phyloP scores from a whole-genome alignment of 2,329 filamentous ascomycete species.

The Eurotiales sp. region DNA sequence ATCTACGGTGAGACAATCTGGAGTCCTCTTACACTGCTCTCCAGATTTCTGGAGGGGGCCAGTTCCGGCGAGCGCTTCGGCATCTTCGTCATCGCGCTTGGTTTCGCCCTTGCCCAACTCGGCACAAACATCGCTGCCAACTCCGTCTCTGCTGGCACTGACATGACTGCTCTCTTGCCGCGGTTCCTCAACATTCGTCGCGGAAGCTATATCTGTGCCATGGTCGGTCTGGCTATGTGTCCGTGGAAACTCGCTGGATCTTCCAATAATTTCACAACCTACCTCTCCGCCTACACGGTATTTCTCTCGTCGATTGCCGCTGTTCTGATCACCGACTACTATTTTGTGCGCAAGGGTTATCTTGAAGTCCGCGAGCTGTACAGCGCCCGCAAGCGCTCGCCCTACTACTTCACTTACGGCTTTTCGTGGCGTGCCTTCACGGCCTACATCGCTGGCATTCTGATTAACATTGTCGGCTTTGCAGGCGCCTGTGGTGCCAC shows the following conservation, averaged over 20 bases:
- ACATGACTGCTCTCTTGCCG: conserved; percentile 75
- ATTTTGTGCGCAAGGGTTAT: conserved; percentile 77
- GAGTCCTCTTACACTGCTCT: conserved; percentile 67
- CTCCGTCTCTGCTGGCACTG: conserved; percentile 76
- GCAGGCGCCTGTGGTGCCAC: conserved; percentile 69
- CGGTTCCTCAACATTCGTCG: conserved; percentile 81
- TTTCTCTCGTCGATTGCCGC: conserved; percentile 92
- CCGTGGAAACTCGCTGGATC: conserved; percentile 70
- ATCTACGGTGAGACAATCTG: conserved; percentile 67
- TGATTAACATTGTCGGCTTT: conserved; percentile 90
- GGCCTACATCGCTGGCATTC: conserved; percentile 76
- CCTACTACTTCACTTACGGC: conserved; percentile 74
- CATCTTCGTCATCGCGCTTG: conserved; percentile 67
- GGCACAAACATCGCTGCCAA: conserved; percentile 88
- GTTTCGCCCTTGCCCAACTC: conserved; percentile 74
- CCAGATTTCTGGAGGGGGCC: conserved; percentile 65
- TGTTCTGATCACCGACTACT: conserved; percentile 89
- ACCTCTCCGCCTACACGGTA: conserved; percentile 86
- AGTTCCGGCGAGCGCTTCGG: conserved; percentile 67
- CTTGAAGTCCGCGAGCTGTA: conserved; percentile 76
- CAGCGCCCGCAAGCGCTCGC: conserved; percentile 52
- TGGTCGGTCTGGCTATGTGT: conserved; percentile 77
- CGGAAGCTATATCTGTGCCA: conserved; percentile 79
- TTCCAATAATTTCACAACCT: conserved; percentile 83
- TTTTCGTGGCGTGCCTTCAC: conserved; percentile 80